These are phyloP conservation scores for Cnidoscolus chayamansa DNA, from an alignment of 441 rosid species.

Conservation along the genomic window DNA sequence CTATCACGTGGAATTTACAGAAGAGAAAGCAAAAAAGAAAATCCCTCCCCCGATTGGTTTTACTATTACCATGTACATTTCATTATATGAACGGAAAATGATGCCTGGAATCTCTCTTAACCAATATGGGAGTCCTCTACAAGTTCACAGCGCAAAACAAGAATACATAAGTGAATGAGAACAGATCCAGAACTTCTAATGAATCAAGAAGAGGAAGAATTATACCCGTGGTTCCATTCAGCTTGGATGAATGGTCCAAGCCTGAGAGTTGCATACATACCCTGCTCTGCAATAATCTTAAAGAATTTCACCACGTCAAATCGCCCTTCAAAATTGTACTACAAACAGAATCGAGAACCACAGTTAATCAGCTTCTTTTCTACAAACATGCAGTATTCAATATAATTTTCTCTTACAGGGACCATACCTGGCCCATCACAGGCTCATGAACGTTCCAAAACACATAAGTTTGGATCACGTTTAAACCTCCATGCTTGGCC, in stretches of 20 bases:
- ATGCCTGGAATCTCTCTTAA: constrained; percentile 71
- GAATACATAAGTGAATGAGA: too few relatives aligned
- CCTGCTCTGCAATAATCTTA: constrained; percentile 51
- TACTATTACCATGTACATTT: constrained; percentile 57
- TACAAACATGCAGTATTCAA: too few relatives aligned
- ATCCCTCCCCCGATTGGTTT: neutral
- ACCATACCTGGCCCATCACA: constrained; percentile 34
- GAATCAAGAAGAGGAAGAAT: neutral
- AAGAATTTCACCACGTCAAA: constrained; percentile 76
- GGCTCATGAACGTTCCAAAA: constrained; percentile 93
- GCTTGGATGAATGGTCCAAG: constrained; percentile 94
- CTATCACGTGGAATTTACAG: neutral
- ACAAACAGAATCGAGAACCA: neutral
- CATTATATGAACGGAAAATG: constrained; percentile 71
- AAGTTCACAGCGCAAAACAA: constrained; percentile 1
- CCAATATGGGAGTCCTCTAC: constrained; percentile 93
- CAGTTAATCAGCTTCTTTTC: neutral
- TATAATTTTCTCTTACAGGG: too few relatives aligned
- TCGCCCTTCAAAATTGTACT: constrained; percentile 71
- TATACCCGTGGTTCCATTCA: constrained; percentile 98
- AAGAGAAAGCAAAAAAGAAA: neutral
- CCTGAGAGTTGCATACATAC: constrained; percentile 61
- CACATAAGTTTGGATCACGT: constrained; percentile 71
- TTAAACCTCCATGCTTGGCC: constrained; percentile 73
- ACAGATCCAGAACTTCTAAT: too few relatives aligned